These are phyloP conservation scores for Pseudopithomyces chartarum DNA, from an alignment of 2,329 filamentous ascomycete species.

Conservation along the genomic window DNA sequence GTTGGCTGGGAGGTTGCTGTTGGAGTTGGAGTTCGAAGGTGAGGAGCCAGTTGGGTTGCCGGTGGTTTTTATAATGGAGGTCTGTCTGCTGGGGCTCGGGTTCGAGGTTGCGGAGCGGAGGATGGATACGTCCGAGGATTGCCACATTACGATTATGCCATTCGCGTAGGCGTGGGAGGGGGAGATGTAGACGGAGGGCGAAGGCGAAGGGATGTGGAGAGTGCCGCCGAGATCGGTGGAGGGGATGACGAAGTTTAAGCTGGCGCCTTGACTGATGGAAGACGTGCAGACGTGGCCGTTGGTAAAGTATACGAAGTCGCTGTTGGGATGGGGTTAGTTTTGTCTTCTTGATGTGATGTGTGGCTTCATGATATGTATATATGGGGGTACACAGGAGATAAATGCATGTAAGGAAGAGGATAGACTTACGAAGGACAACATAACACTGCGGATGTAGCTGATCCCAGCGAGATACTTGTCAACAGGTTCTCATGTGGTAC, in stretches of 20 bases:
- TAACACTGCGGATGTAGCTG: background rate
- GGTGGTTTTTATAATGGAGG: background rate
- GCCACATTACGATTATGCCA: background rate
- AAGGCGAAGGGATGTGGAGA: background rate
- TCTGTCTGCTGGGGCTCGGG: background rate
- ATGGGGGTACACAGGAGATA: background rate
- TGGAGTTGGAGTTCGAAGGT: background rate
- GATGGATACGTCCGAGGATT: background rate
- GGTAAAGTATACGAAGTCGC: background rate
- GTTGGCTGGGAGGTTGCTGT: background rate
- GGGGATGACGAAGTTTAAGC: background rate
- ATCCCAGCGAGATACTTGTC: background rate
- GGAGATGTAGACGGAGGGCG: background rate
- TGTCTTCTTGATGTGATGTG: background rate
- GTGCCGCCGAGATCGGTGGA: background rate
- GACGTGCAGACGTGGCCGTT: background rate
- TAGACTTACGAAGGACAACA: constrained; percentile 3
- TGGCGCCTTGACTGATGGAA: background rate
- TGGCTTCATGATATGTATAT: background rate
- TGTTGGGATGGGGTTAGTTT: background rate
- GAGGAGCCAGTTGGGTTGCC: background rate
- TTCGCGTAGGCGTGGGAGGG: background rate
- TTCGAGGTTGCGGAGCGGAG: background rate
- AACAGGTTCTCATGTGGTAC: background rate
- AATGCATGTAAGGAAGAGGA: background rate